Evolutionary conservation across 306 rosid species (phyloP).

Genomic region (Sindora glabra): DNA sequence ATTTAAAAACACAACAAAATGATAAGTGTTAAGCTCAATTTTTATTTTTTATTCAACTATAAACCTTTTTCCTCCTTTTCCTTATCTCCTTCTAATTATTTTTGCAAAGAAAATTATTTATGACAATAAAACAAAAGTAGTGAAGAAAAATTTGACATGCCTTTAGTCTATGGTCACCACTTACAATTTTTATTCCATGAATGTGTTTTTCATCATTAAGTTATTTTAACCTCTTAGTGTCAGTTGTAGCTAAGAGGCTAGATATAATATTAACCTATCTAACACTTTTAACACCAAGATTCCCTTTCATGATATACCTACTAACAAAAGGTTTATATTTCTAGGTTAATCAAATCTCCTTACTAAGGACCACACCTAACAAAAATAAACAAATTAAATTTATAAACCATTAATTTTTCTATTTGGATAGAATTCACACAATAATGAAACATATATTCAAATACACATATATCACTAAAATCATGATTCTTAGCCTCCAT

Average conservation of each 20-base stretch:
- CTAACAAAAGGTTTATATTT: slow-evolving; percentile 87
- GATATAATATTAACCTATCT: slow-evolving; percentile 93
- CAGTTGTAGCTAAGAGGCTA: slow-evolving; percentile 91
- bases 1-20: too few species aligned
- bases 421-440: background rate
- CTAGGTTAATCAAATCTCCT: slow-evolving; percentile 89
- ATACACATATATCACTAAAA: too few species aligned
- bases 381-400: slow-evolving; percentile 13
- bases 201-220: slow-evolving; percentile 85
- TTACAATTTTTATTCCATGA: slow-evolving; percentile 69
- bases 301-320: slow-evolving; percentile 69
- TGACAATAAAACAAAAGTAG: too few species aligned
- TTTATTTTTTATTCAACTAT: too few species aligned
- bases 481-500: too few species aligned
- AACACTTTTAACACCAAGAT: slow-evolving; percentile 80
- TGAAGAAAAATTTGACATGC: too few species aligned
- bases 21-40: too few species aligned
- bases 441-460: slow-evolving; percentile 1
- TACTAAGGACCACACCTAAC: slow-evolving; percentile 95
- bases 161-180: slow-evolving; percentile 85
- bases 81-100: too few species aligned
- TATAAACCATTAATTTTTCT: background rate
- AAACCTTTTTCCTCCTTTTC: too few species aligned
- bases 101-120: too few species aligned
- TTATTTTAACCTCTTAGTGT: slow-evolving; percentile 82